Base-by-base conservation (phyloP, 2,329 filamentous ascomycete species). In the Fusarium austroafricanum region DNA sequence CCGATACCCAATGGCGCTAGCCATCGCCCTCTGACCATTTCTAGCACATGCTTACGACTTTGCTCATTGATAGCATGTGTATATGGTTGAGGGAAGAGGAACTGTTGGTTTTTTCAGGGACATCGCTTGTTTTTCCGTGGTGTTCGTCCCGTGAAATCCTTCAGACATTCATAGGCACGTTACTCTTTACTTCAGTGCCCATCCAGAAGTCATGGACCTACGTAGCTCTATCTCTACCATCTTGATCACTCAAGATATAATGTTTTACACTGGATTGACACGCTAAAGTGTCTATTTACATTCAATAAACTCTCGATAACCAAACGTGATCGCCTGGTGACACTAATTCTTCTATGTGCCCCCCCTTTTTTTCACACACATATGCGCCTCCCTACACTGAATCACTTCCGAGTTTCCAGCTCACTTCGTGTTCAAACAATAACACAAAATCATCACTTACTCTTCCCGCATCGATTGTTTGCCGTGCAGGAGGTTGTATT, bases 71-170 rank as follows among this genome's bases (percentile, higher is more conserved):
- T 83, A 81, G 80, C 78, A 79, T 88, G 87, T 89, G 90, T 90
- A 91, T 88, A 90, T 89, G 84, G 86, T 84, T 55, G 81, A 86
- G 89, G 90, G 88, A 78, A 92, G 91, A 67, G 74, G 72, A 57
- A 50, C 37, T 65, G 61, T 72, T 75, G 66, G 71, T 62, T 49
- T 73, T 72, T 74, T 73, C 65, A 75, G 58, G 66, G 73, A 72
- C 68, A 70, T 68, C 68, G 59, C 67, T 60, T 60, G 43, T 51
- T 64, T 46, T 44, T 44, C 58, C 46, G 50, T 72, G 73, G 71
- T 67, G 66, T 67, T 70, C 63, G 61, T 70, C 71, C 70, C 61
- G 70, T 75, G 60, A 73, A 68, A 59, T 71, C 71, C 68, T 73
- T 72, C 72, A 73, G 61, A 74, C 67, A 74, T 68, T 51, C 6